Evolutionary conservation across 345 rosid species (phyloP).

Genomic region (Clausena lansium): DNA sequence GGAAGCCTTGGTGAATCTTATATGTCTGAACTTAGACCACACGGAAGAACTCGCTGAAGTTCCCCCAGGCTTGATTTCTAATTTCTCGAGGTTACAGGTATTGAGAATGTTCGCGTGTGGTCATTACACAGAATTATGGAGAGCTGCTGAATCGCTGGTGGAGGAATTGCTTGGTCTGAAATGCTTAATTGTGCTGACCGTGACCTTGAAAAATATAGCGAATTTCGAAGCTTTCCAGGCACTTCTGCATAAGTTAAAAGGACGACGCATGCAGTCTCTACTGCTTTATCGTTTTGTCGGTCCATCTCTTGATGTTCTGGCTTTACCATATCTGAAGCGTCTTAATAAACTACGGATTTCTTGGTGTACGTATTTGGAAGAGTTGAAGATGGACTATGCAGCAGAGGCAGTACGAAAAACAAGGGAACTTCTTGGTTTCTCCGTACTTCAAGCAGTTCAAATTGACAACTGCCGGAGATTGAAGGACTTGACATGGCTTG

Average conservation of each 20-base stretch:
- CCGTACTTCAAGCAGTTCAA: neutral
- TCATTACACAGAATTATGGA: neutral
- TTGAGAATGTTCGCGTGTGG: neutral
- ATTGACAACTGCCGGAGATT: neutral
- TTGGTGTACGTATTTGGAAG: neutral
- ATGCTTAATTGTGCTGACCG: neutral
- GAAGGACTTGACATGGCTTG: slow-evolving; percentile 3
- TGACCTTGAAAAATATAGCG: neutral
- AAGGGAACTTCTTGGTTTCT: neutral
- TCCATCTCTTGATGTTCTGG: neutral
- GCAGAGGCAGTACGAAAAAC: neutral
- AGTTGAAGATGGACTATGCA: neutral
- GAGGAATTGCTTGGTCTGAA: slow-evolving; percentile 8
- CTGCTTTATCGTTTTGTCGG: neutral
- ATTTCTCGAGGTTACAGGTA: neutral
- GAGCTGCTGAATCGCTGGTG: too few relatives aligned
- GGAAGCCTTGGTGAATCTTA: neutral
- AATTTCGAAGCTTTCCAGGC: neutral
- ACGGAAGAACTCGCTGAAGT: neutral
- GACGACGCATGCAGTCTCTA: neutral
- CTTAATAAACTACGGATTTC: neutral
- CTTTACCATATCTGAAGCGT: neutral
- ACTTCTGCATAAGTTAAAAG: neutral
- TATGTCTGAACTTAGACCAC: slow-evolving; percentile 14
- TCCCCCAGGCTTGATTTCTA: slow-evolving; percentile 12